Evolutionary conservation across 148 eudicot species (phyloP), one percentile per base, ranked within the genome.

Genomic region (Diospyros lotus): DNA sequence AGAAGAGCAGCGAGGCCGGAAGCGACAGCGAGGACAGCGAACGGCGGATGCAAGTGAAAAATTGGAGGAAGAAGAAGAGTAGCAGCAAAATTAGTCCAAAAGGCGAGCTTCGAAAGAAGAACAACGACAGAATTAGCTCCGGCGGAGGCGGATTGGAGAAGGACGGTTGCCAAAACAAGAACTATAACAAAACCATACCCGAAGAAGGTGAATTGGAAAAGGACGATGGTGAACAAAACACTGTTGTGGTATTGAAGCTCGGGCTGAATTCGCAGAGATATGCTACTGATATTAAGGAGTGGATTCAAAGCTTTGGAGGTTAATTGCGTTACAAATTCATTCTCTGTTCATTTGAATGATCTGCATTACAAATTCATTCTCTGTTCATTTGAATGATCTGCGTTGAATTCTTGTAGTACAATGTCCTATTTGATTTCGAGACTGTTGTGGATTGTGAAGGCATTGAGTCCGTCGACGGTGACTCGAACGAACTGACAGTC

Each of bases 211-310:
- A n/a, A n/a, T n/a, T n/a, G n/a, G n/a, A 77, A 53, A 74, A 77
- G 59, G 59, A 70, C 7, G 78, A 60, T 2, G 73, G 63, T 6
- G 1, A 54, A 2, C n/a, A n/a, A n/a, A n/a, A n/a, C n/a, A 40
- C 43, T 1, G 64, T 63, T 0, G 81, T 86, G 2, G 83, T 85
- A 14, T 61, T 88, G 14, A 85, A 82, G 72, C 17, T 79, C 0
- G 73, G 82, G 9, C 17, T 85, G 42, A 90, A 90, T 44, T 90
- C 92, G 9, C 79, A 87, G 1, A 92, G 92, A 0, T 90, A 92
- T 28, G 81, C 79, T 6, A 6, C 68, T 3, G 82, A 73, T 54
- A 77, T 88, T 48, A 42, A 69, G 12, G 89, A 80, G 67, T 18
- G 10, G 11, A 65, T 86, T 44, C 78, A 78, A 11, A 17, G 75